Evolutionary conservation across 352 stramenopile species (phyloP).

Genomic region (Globisporangium viniferum): DNA sequence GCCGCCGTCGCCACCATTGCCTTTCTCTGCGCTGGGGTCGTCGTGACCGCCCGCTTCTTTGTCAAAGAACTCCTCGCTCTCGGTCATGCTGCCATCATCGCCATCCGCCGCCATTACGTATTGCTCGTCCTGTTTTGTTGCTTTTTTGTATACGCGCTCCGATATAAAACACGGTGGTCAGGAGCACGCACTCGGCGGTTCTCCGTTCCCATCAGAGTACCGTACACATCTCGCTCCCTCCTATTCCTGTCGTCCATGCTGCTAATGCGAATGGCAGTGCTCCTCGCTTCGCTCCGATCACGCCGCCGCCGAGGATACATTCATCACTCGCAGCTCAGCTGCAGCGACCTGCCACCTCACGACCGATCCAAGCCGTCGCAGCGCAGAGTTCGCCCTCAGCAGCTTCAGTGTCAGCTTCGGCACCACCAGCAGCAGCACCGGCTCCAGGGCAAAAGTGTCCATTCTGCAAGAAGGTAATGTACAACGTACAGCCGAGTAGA

Average conservation of each 20-base stretch:
- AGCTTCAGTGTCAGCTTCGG: neutral
- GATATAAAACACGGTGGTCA: neutral
- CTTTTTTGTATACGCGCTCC: too few species aligned
- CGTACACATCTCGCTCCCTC: too few species aligned
- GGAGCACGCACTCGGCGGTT: neutral
- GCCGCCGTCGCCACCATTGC: neutral
- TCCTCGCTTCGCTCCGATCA: too few species aligned
- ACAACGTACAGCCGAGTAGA: neutral
- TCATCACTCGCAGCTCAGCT: neutral
- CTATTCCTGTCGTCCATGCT: too few species aligned
- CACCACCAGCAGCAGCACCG: neutral
- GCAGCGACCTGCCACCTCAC: neutral
- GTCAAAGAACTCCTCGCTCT: slow-evolving; percentile 5
- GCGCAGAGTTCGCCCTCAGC: neutral
- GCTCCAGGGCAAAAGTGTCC: neutral
- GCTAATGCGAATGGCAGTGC: too few species aligned
- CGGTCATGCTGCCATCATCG: neutral
- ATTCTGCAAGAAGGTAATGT: neutral
- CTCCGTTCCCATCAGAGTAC: too few species aligned
- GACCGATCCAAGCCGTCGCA: neutral
- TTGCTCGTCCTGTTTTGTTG: too few species aligned
- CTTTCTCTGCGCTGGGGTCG: neutral
- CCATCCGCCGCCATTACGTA: too few species aligned
- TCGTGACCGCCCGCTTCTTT: neutral
- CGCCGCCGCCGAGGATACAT: neutral